Percentiles rank a stretch among this genome's conserved stretches.
phyloP scores from a whole-genome alignment of 495 filamentous ascomycete genomes.

The Immersiella caudata region DNA sequence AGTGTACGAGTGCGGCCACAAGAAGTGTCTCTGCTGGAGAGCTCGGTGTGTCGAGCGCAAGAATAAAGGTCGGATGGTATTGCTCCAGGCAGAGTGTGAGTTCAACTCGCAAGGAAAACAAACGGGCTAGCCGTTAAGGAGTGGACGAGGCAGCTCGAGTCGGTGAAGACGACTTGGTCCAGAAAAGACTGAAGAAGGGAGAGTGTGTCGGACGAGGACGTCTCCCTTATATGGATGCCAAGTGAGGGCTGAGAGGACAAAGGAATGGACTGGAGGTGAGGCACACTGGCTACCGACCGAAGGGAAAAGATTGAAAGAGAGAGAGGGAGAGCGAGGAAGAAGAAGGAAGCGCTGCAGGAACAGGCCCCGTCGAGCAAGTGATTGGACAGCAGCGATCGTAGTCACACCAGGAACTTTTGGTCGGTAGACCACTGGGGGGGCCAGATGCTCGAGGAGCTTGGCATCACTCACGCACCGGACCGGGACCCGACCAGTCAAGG shows the following conservation, averaged over 20 bases:
- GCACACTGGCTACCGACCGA: conserved; percentile 21
- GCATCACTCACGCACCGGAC: conserved; percentile 21
- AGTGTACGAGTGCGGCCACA: conserved; percentile 12
- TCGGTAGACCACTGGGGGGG: conserved; percentile 24
- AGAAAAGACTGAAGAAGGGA: conserved; percentile 13
- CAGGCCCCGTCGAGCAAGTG: conserved; percentile 10
- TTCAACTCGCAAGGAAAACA: conserved; percentile 32
- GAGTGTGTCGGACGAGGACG: conserved; percentile 24
- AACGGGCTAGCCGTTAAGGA: conserved; percentile 42
- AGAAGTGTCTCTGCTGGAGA: conserved; percentile 15
- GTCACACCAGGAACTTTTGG: conserved; percentile 19
- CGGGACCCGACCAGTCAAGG: conserved; percentile 40
- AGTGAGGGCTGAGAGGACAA: conserved; percentile 26
- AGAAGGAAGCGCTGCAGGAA: conserved; percentile 31
- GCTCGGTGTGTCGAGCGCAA: conserved; percentile 30
- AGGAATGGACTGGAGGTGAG: conserved; percentile 20
- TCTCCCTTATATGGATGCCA: conserved; percentile 28
- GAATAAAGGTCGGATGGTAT: conserved; percentile 36
- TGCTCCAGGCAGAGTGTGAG: conserved; percentile 45
- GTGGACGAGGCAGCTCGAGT: conserved; percentile 39
- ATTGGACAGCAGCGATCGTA: conserved; percentile 23
- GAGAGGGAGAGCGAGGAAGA: conserved; percentile 22
- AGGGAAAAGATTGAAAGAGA: conserved; percentile 29
- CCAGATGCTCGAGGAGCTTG: conserved; percentile 16
- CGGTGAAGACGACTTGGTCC: conserved; percentile 16